Evolutionary conservation across 176 grass and related monocot species (phyloP), one percentile per base, ranked within the genome.

Genomic region (Zoysia pacifica): DNA sequence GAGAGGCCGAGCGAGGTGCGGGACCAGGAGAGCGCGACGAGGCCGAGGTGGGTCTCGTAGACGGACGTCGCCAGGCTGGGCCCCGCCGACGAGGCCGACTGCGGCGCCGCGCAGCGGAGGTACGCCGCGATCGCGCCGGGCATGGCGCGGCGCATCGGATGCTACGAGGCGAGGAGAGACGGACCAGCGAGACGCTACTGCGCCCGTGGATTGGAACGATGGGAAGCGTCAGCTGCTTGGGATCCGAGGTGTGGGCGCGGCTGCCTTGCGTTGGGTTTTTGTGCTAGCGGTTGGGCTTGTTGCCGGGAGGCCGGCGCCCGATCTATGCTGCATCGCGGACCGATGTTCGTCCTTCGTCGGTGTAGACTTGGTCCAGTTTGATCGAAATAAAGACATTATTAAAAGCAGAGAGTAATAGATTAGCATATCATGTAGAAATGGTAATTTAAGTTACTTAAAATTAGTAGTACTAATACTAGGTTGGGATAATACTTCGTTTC

Each of bases 1-100:
- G 88, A 84, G 73, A 93, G 76, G 74, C 93, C 93, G 42, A 97
- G 62, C 50, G 88, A 66, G 70, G 86, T 65, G 52, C 91, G 88
- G 41, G 91, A 87, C 94, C 94, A 97, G 36, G 88, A 87, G 38
- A 97, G 86, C 42, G 84, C 91, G 12, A 86, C 86, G 48, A 88
- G 83, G 10, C 90, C 94, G 72, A 91, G 81, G 56, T 79, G 86
- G 43, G 94, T 97, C 75, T 97, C 94, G 86, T 97, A 97, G n/a
- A 93, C 91, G 19, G 91, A 91, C 19, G 94, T 91, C 8, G 81
- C 82, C 12, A 89, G 59, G 73, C 76, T 87, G 58, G 84, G 79
- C 40, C 73, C 88, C 18, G 80, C 83, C 14, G 72, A 46, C 5
- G 82, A 18, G 10, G 43, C 47, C 58, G 79, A 62, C 7, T 81